These are phyloP conservation scores for Puccinia triticina DNA, from an alignment of 1,284 basidiomycete genomes.

Conservation along the genomic window DNA sequence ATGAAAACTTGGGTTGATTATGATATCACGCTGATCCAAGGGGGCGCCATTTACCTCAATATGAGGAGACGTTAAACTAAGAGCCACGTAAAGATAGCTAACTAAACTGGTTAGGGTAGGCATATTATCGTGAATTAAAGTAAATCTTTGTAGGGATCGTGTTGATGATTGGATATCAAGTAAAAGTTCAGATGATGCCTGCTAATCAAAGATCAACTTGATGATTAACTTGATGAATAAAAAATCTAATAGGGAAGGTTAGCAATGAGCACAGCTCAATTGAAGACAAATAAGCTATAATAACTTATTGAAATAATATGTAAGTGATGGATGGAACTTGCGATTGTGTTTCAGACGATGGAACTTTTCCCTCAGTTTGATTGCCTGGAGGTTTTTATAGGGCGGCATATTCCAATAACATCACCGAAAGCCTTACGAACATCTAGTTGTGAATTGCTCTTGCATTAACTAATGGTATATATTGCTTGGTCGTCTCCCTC, in stretches of 20 bases:
- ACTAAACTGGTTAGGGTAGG: not conserved
- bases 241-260: not conserved
- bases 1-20: not conserved
- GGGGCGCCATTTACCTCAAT: not conserved
- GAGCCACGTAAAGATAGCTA: not conserved
- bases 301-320: not conserved
- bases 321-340: constrained; percentile 2
- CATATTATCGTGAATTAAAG: constrained; percentile 5
- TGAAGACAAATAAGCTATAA: not conserved
- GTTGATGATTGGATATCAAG: not conserved
- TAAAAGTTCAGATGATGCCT: not conserved
- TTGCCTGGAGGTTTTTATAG: not conserved
- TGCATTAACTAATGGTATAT: not conserved
- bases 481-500: not conserved
- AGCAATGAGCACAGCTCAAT: constrained; percentile 12
- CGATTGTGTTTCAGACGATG: not conserved
- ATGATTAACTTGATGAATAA: not conserved
- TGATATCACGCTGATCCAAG: not conserved
- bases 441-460: not conserved
- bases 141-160: not conserved
- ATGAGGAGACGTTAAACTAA: not conserved
- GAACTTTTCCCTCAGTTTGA: not conserved
- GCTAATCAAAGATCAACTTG: not conserved
- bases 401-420: not conserved
- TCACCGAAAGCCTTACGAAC: not conserved